Conservation (phyloP, 2,329 filamentous ascomycete species). For the Cryphonectria parasitica region DNA sequence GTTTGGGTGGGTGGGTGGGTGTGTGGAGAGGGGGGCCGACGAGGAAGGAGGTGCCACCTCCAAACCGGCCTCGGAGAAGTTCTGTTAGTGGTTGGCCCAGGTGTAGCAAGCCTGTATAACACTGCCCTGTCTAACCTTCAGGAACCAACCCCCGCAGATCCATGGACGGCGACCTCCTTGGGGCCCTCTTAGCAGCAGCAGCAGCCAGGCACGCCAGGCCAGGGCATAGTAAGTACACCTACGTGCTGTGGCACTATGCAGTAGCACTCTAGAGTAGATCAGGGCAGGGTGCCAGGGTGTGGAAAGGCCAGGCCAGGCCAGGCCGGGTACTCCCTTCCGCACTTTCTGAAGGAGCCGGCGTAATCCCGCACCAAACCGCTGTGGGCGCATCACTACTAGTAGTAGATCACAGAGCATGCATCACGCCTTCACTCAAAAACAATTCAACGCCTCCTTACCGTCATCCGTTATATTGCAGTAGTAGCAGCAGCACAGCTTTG, state of each 20-base stretch:
- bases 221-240: not conserved
- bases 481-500: not conserved
- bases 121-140: not conserved
- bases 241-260: not conserved
- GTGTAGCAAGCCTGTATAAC: not conserved
- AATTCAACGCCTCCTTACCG: not conserved
- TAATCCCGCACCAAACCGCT: slow-evolving; percentile 14
- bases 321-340: slow-evolving; percentile 18
- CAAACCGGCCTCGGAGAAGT: not conserved
- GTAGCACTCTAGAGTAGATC: not conserved
- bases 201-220: not conserved
- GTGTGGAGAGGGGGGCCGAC: not conserved
- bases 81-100: not conserved
- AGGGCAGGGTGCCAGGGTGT: not conserved
- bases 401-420: not conserved
- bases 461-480: not conserved
- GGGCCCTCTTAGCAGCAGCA: not conserved
- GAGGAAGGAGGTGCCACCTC: not conserved
- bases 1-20: not conserved
- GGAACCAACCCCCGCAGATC: not conserved
- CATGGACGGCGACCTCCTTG: not conserved
- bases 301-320: slow-evolving; percentile 2
- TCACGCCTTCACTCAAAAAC: not conserved
- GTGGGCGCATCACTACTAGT: not conserved
- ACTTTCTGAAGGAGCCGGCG: not conserved